Evolutionary conservation across 2,329 filamentous ascomycete species (phyloP).

Genomic region (Pseudopyrenochaeta lycopersici): DNA sequence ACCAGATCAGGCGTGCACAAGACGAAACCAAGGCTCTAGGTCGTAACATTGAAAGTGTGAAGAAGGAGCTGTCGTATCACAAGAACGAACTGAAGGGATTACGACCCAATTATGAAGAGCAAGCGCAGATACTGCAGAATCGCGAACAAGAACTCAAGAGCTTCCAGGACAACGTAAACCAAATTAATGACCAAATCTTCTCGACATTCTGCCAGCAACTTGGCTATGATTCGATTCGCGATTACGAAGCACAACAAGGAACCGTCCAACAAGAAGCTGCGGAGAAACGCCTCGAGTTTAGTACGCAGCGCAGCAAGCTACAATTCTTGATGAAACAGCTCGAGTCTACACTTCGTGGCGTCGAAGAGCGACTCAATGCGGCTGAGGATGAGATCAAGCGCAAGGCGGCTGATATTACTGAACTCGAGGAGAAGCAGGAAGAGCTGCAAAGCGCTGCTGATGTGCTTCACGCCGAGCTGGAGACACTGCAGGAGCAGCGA

Average conservation of each 20-base stretch:
- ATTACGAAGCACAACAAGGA: constrained; percentile 93
- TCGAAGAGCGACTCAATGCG: constrained; percentile 72
- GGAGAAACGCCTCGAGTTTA: constrained; percentile 86
- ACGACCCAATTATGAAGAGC: constrained; percentile 79
- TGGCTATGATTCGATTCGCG: constrained; percentile 87
- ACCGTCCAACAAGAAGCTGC: constrained; percentile 89
- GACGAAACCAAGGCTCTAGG: constrained; percentile 81
- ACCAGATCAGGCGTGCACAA: constrained; percentile 74
- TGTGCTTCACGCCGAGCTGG: constrained; percentile 77
- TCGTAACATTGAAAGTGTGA: constrained; percentile 85
- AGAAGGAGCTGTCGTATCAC: constrained; percentile 78
- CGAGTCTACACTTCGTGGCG: constrained; percentile 76
- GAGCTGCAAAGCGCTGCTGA: constrained; percentile 78
- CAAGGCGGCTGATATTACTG: constrained; percentile 70
- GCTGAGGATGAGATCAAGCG: constrained; percentile 73
- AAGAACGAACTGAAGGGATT: constrained; percentile 78
- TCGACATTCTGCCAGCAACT: constrained; percentile 83
- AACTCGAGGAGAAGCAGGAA: constrained; percentile 75
- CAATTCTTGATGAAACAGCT: constrained; percentile 70
- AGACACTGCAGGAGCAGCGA: constrained; percentile 76
- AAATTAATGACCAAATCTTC: constrained; percentile 90
- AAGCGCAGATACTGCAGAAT: constrained; percentile 72
- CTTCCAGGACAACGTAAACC: constrained; percentile 72
- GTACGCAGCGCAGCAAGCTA: constrained; percentile 74
- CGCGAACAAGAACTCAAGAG: constrained; percentile 65